Evolutionary conservation across 2,329 filamentous ascomycete genomes (phyloP).

Genomic region (Leptodontidium sp.): DNA sequence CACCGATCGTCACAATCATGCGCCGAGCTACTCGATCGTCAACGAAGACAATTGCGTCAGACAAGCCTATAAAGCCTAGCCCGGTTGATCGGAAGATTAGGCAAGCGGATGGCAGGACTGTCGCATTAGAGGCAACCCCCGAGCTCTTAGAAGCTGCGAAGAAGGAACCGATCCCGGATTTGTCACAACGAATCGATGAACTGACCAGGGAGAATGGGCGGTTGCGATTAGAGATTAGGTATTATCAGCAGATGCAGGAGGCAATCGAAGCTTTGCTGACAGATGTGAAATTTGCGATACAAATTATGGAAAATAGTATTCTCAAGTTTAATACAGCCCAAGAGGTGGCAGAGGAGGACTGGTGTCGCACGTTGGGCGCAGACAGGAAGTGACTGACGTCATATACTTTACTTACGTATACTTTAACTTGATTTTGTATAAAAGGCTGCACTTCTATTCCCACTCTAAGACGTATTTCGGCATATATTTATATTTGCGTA

Average conservation of each 20-base stretch:
- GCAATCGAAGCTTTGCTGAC: conserved; percentile 4
- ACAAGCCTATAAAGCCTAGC: conserved; percentile 16
- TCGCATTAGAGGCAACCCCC: no score
- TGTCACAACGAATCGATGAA: conserved; percentile 19
- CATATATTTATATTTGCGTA: no score
- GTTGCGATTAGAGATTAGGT: conserved; percentile 14
- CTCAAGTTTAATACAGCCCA: conserved; percentile 1
- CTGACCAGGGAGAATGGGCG: conserved; percentile 15
- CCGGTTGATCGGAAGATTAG: conserved; percentile 16
- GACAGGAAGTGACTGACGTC: no score
- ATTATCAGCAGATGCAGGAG: no score
- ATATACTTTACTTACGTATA: no score
- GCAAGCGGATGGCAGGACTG: conserved; percentile 12
- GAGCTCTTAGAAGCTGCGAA: conserved; percentile 16
- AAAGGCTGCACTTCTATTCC: no score
- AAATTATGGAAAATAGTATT: conserved; percentile 13
- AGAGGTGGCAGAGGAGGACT: conserved; percentile 9
- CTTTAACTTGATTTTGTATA: no score
- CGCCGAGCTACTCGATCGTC: conserved; percentile 21
- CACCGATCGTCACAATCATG: no score
- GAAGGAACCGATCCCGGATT: conserved; percentile 4
- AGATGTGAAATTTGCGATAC: conserved; percentile 15
- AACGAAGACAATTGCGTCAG: conserved; percentile 2
- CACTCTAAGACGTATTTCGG: no score
- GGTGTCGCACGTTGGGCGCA: no score